Evolutionary conservation across 345 rosid genomes (phyloP).

Genomic region (Hibiscus mutabilis): DNA sequence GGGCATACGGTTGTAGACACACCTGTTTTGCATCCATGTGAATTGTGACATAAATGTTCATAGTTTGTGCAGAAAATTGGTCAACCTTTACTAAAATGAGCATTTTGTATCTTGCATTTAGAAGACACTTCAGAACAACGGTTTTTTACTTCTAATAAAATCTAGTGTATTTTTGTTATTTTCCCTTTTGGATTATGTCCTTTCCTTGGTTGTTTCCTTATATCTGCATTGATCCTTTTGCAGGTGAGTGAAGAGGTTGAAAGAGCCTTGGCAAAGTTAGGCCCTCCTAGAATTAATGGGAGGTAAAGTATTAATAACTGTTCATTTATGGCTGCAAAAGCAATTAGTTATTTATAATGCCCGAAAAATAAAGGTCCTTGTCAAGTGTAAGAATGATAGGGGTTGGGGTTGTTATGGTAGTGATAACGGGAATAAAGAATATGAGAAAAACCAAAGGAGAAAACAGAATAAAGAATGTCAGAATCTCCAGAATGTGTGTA

Average conservation of each 20-base stretch:
- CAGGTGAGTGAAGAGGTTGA: conserved; percentile 99
- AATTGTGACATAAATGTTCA: neutral
- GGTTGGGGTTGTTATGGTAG: no score
- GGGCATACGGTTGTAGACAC: neutral
- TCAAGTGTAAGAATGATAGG: neutral
- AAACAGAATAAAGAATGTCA: no score
- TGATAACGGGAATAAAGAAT: no score
- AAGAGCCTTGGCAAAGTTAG: conserved; percentile 93
- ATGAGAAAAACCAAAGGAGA: no score
- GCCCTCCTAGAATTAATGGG: conserved; percentile 84
- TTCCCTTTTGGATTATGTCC: neutral
- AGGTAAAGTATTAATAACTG: conserved; percentile 30
- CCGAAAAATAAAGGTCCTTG: neutral
- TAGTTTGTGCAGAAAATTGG: neutral
- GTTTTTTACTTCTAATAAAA: neutral
- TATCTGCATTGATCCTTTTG: conserved; percentile 16
- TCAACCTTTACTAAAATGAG: neutral
- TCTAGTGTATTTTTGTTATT: neutral
- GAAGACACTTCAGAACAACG: neutral
- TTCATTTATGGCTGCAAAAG: neutral
- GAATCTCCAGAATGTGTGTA: neutral
- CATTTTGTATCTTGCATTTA: neutral
- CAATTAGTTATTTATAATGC: neutral
- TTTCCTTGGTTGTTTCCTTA: neutral
- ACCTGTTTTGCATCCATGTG: neutral